These are phyloP conservation scores for Eragrostis tef DNA, from an alignment of 202 grass and related monocot genomes.

Conservation along the genomic window DNA sequence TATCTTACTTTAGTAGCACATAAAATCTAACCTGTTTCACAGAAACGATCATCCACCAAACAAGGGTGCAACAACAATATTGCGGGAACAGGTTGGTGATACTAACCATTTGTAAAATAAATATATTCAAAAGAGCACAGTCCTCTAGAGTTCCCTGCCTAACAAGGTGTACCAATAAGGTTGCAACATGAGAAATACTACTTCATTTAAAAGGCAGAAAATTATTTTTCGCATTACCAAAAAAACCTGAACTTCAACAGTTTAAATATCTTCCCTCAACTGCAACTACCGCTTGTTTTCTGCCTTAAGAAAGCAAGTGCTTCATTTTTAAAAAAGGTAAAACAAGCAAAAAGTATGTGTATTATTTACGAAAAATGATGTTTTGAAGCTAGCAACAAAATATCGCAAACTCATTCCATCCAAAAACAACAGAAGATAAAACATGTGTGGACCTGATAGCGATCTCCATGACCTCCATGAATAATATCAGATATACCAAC, in stretches of 20 bases:
- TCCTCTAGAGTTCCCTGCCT: neutral
- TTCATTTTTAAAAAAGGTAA: neutral
- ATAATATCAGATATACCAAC: slow-evolving; percentile 85
- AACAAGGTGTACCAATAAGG: neutral
- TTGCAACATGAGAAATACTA: neutral
- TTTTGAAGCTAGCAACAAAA: slow-evolving; percentile 20
- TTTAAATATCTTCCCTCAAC: slow-evolving; percentile 15
- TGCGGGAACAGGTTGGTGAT: neutral
- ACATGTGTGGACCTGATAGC: slow-evolving; percentile 75
- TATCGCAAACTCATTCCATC: neutral
- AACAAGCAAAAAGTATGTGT: slow-evolving; percentile 42
- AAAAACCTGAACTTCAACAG: slow-evolving; percentile 8
- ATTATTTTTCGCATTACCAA: neutral
- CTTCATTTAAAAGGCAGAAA: slow-evolving; percentile 3
- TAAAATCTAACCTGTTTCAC: neutral
- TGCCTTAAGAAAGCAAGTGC: slow-evolving; percentile 6
- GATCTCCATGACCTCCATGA: slow-evolving; percentile 81
- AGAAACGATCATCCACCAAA: slow-evolving; percentile 15
- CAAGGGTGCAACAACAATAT: neutral
- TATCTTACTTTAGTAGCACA: slow-evolving; percentile 3
- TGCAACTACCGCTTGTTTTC: slow-evolving; percentile 21
- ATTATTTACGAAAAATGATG: slow-evolving; percentile 39
- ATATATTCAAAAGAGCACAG: neutral
- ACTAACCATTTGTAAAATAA: slow-evolving; percentile 7
- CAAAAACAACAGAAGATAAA: slow-evolving; percentile 12